Base-by-base conservation (phyloP, 2,329 filamentous ascomycete species). In the Aspergillus sp. region DNA sequence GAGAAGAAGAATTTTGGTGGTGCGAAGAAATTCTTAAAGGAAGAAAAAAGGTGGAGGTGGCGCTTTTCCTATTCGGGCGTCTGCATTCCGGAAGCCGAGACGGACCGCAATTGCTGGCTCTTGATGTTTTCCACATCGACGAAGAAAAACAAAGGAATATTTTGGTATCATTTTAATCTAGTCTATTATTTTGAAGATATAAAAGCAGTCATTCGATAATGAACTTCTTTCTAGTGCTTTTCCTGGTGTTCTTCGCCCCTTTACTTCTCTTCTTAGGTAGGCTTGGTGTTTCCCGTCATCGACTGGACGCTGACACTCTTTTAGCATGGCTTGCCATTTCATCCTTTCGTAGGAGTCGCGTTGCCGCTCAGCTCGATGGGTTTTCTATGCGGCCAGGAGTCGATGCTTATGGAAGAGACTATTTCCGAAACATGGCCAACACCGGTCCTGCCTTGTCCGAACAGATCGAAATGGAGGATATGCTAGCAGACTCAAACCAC, bases 381-480 rank as follows among this genome's bases (percentile, higher is more conserved):
- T 68, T 67, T 41, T 69, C 66, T 13, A 56, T 69, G 34, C 69
- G 70, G 42, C 64, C 70, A 39, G 65, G 68, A 30, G 52, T 70
- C 37, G 65, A 67, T 38, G 71, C 72, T 2, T 82, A 78, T 51
- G 78, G 76, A 33, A 68, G 74, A 39, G 73, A 73, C 49, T 82
- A 82, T 51, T 73, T 78, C 34, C 70, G 76, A 35, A 74, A 72
- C 10, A 75, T 82, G 62, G 73, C 74, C n/a, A 74, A 73, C 33
- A 71, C 72, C 6, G 75, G 73, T 6, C 67, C 71, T 30, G 73
- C 71, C 7, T 74, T 78, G 47, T 82, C 78, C 57, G 79, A 82
- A 56, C 77, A 81, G 49, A 81, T 83, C 47, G 79, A 83, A 61
- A 71, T 82, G 73, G 75, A 82, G 48, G 75, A 79, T 45, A 78